Conservation (phyloP, 495 filamentous ascomycete genomes). For the Trichoderma orchidacearum region DNA sequence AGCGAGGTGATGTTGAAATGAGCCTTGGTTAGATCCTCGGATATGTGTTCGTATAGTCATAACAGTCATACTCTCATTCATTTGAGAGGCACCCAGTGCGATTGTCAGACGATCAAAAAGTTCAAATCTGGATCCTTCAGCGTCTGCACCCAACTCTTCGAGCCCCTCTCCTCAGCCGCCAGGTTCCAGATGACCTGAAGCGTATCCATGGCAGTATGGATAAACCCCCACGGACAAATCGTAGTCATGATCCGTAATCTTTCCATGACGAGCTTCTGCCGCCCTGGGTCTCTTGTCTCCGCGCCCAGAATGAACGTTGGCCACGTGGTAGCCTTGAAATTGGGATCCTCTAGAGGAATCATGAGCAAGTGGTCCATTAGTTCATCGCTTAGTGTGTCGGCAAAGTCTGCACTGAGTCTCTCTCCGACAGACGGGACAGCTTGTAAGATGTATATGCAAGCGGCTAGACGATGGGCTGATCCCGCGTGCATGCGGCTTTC, state of each 20-base stretch:
- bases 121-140: constrained; percentile 19
- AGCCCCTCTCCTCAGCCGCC: not conserved
- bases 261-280: constrained; percentile 18
- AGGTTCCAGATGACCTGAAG: constrained; percentile 24
- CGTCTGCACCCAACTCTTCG: constrained; percentile 20
- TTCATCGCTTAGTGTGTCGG: constrained; percentile 18
- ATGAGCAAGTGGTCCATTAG: constrained; percentile 27
- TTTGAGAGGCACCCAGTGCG: not conserved
- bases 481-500: constrained; percentile 26
- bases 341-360: constrained; percentile 26
- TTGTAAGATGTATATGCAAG: constrained; percentile 24
- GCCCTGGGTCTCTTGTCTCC: constrained; percentile 21
- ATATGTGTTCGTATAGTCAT: no score
- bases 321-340: constrained; percentile 45
- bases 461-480: constrained; percentile 28
- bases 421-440: constrained; percentile 11
- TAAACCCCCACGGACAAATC: constrained; percentile 31
- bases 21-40: no score
- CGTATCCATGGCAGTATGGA: constrained; percentile 26
- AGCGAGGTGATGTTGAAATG: no score
- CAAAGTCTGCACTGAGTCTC: constrained; percentile 5
- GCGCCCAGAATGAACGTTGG: constrained; percentile 43
- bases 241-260: constrained; percentile 21
- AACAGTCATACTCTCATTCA: not conserved
- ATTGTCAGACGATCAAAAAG: constrained; percentile 25